Conservation (phyloP, 1,284 basidiomycete genomes). For the Ganoderma meredithae region DNA sequence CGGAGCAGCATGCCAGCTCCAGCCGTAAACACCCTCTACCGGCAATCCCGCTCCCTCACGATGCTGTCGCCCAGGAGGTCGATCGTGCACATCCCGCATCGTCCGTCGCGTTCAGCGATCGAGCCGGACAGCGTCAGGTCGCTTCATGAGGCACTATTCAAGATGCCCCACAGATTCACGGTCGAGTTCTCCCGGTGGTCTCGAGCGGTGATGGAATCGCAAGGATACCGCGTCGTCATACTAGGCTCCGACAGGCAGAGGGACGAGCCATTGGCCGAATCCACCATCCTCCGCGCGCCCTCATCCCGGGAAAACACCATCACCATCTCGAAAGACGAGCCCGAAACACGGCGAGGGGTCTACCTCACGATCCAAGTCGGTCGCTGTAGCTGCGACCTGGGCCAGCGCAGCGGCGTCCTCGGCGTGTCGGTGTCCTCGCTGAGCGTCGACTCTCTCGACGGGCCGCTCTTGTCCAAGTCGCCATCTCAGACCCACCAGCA, state of each 20-base stretch:
- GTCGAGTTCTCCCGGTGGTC: background rate
- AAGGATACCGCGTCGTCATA: background rate
- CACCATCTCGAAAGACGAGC: background rate
- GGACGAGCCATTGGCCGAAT: too few relatives aligned
- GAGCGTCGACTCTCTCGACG: background rate
- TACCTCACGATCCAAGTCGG: background rate
- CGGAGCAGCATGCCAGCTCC: background rate
- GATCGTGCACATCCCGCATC: background rate
- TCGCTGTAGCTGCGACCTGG: background rate
- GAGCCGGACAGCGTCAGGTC: background rate
- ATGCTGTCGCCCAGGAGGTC: background rate
- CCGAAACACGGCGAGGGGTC: background rate
- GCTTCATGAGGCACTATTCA: background rate
- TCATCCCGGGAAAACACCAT: background rate
- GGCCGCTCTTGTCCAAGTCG: background rate
- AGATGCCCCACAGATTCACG: background rate
- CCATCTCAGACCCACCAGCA: too few relatives aligned
- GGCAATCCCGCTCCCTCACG: background rate
- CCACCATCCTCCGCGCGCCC: too few relatives aligned
- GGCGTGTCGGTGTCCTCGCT: background rate
- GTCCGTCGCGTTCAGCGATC: background rate
- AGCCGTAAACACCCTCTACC: background rate
- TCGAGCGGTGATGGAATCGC: too few relatives aligned
- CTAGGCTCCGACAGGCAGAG: too few relatives aligned
- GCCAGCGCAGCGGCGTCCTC: background rate